Percentiles rank a stretch among this genome's conserved stretches.
phyloP scores from a whole-genome alignment of 345 rosid species.

The Jatropha curcas region DNA sequence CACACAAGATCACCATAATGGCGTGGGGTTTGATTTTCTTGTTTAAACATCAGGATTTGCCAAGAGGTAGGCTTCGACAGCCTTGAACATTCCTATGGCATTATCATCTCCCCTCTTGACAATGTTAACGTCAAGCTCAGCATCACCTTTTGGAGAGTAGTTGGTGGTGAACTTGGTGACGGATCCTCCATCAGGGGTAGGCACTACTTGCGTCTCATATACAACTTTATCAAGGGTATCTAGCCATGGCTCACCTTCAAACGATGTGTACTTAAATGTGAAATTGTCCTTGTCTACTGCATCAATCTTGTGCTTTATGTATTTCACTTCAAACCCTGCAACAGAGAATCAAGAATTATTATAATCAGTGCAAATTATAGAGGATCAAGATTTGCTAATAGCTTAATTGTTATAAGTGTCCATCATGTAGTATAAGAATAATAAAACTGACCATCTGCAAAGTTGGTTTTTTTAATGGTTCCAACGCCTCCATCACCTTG shows the following conservation, averaged over 20 bases:
- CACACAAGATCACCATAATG: no score
- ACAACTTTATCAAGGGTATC: background rate
- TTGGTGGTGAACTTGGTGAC: background rate
- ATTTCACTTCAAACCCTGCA: background rate
- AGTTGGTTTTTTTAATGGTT: no score
- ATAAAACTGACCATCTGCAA: background rate
- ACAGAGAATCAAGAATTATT: no score
- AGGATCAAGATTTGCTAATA: no score
- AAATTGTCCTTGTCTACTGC: background rate
- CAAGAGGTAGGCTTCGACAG: conserved; percentile 6
- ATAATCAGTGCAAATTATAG: no score
- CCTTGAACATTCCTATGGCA: background rate
- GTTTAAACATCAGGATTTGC: conserved; percentile 6
- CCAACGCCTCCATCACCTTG: background rate
- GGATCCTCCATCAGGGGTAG: background rate
- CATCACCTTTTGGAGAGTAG: background rate
- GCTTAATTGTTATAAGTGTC: no score
- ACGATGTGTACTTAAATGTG: background rate
- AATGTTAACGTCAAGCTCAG: background rate
- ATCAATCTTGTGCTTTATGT: background rate
- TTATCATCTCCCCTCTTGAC: background rate
- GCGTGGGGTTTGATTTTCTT: no score
- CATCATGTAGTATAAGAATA: no score
- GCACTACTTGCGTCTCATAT: background rate
- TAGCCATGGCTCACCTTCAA: background rate